These are phyloP conservation scores for Pouteria glomerata DNA, from an alignment of 148 eudicot genomes.

Conservation along the genomic window DNA sequence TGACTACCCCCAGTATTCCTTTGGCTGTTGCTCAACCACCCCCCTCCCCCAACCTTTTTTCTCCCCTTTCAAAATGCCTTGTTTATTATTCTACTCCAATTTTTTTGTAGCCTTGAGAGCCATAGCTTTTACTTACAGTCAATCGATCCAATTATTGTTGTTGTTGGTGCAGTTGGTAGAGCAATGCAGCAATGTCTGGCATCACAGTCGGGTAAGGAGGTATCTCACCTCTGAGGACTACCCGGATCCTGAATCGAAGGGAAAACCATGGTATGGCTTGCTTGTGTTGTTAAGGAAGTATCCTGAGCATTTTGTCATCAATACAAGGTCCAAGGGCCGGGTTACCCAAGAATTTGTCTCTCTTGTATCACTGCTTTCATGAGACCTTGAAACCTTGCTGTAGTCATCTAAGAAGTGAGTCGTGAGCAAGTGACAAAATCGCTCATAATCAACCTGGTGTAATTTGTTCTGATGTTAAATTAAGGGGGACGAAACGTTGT, in stretches of 20 bases:
- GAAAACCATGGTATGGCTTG: slow-evolving; percentile 92
- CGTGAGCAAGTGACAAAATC: not conserved
- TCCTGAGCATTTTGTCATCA: slow-evolving; percentile 93
- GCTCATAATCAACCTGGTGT: not conserved
- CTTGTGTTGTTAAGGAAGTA: slow-evolving; percentile 82
- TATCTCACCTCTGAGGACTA: slow-evolving; percentile 84
- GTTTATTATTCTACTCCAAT: not conserved
- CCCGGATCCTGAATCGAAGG: slow-evolving; percentile 60
- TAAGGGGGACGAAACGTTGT: not conserved
- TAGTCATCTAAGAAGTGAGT: not conserved
- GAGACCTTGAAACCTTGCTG: slow-evolving; percentile 19
- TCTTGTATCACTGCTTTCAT: slow-evolving; percentile 82
- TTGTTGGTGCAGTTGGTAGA: slow-evolving; percentile 63
- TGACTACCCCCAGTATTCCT: no score
- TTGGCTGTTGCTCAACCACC: no score
- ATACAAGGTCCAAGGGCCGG: slow-evolving; percentile 77
- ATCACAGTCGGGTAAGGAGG: slow-evolving; percentile 78
- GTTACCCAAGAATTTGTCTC: slow-evolving; percentile 80
- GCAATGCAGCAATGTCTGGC: slow-evolving; percentile 68
- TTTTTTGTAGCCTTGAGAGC: not conserved
- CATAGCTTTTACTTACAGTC: no score
- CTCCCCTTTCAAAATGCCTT: no score
- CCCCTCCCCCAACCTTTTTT: no score
- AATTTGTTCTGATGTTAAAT: no score
- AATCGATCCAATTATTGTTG: not conserved